Base-by-base conservation (phyloP, 139 green algal species). In the Coelastrella sp. region DNA sequence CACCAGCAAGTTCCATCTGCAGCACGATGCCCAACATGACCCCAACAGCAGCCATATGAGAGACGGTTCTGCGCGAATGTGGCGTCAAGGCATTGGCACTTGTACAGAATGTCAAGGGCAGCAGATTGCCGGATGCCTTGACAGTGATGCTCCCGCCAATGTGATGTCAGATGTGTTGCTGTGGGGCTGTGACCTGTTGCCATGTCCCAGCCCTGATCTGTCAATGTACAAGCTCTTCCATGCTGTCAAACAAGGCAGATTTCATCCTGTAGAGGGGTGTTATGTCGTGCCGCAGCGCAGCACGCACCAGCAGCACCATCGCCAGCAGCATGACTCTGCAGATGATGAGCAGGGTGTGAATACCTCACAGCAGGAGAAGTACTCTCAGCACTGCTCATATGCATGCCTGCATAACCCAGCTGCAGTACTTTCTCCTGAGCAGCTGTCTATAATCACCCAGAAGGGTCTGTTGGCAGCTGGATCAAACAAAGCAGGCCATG, bases 101-200 rank as follows among this genome's bases (percentile, higher is more conserved):
- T n/a, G n/a, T n/a, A n/a, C n/a, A n/a, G n/a, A n/a, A n/a, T n/a
- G n/a, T n/a, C n/a, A 75, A 21, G 5, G 13, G 35, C 66, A 53
- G 37, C 34, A 53, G 6, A 43, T 9, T 32, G 59, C 63, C 27
- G 27, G 30, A 73, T 17, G n/a, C 63, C 40, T 27, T 37, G 37
- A 37, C 63, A 73, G 63, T 30, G 41, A 38, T 8, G 30, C 3
- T 23, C 15, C 41, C 63, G 11, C 8, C 27, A 23, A 30, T 73
- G 63, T 6, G 25, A 25, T 57, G 45, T 13, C 45, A 57, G 45
- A 57, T 9, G 45, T 13, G 15, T 13, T 57, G 0, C 15, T 75
- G 35, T 75, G 66, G 66, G 66, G 66, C 30, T 50, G 66, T 51
- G 66, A 75, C 37, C 21, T 50, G 37, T 15, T 75, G 66, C 66